Conservation (phyloP, 164 flowering plant genomes). For the Tetrastigma voinierianum region DNA sequence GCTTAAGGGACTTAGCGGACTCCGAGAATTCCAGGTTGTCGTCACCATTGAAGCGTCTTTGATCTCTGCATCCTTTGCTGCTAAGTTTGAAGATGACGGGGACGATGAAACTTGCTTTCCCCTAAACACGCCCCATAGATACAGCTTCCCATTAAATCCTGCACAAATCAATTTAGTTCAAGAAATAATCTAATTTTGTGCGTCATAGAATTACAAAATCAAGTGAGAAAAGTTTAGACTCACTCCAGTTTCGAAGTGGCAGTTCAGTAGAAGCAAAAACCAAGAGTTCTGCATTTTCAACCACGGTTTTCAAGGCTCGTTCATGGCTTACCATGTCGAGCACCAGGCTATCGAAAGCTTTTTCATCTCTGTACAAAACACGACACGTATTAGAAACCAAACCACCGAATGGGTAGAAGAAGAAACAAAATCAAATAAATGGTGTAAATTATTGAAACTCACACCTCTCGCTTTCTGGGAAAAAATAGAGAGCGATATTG, state of each 20-base stretch:
- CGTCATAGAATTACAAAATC: too few species aligned
- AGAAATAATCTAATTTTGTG: not conserved
- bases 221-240: slow-evolving; percentile 14
- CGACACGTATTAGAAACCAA: not conserved
- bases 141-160: slow-evolving; percentile 44
- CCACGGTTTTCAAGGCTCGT: slow-evolving; percentile 36
- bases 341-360: slow-evolving; percentile 32
- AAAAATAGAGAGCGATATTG: slow-evolving; percentile 56
- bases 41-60: not conserved
- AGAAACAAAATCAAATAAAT: not conserved
- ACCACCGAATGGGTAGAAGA: not conserved
- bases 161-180: slow-evolving; percentile 10
- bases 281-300: slow-evolving; percentile 45
- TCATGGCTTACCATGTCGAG: slow-evolving; percentile 33
- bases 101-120: slow-evolving; percentile 16
- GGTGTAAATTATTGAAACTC: not conserved
- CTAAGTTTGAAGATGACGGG: not conserved
- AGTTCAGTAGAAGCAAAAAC: slow-evolving; percentile 43
- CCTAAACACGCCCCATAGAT: slow-evolving; percentile 59
- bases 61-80: slow-evolving; percentile 3
- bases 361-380: slow-evolving; percentile 24
- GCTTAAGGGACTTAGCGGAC: slow-evolving; percentile 23
- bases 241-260: slow-evolving; percentile 44
- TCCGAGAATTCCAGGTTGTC: not conserved
- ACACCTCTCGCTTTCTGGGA: slow-evolving; percentile 46